A percentile compares a stretch with the other conserved stretches of the same genome.
Conservation (phyloP, 2,329 filamentous ascomycete species). For the Aspergillus melleus region DNA sequence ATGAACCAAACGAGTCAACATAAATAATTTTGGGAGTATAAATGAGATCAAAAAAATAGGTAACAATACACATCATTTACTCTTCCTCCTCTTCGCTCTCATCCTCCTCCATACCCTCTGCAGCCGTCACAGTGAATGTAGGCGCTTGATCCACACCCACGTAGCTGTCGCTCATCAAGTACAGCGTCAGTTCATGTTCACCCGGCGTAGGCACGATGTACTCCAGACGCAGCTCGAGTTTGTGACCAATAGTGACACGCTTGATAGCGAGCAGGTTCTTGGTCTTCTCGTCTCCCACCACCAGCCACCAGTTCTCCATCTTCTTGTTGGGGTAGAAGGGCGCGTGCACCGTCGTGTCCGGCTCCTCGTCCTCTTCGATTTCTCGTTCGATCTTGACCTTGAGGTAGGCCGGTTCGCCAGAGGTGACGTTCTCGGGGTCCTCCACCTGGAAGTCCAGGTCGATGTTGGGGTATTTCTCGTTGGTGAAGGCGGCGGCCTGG, state of each 20-base stretch:
- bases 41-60: conserved; percentile 10
- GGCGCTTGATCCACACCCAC: conserved; percentile 96
- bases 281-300: conserved; percentile 88
- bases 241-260: conserved; percentile 79
- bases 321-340: conserved; percentile 92
- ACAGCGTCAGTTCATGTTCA: conserved; percentile 83
- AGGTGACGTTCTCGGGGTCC: conserved; percentile 75
- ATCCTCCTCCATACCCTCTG: conserved; percentile 94
- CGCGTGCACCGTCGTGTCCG: conserved; percentile 84
- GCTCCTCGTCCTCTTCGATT: conserved; percentile 69
- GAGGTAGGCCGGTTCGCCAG: conserved; percentile 78
- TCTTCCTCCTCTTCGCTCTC: conserved; percentile 78
- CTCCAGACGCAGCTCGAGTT: conserved; percentile 77
- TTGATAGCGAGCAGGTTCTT: conserved; percentile 91
- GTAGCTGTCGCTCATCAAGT: conserved; percentile 96
- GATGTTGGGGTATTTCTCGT: conserved; percentile 92
- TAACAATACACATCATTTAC: conserved; percentile 21
- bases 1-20: conserved; percentile 1
- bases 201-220: conserved; percentile 86
- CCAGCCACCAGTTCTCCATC: conserved; percentile 98
- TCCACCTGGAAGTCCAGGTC: conserved; percentile 86
- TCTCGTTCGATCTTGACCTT: conserved; percentile 84
- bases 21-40: conserved; percentile 10
- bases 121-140: conserved; percentile 78
- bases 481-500: conserved; percentile 92